Evolutionary conservation across 108 stramenopile species (phyloP).

Genomic region (Cyclotella sp.): DNA sequence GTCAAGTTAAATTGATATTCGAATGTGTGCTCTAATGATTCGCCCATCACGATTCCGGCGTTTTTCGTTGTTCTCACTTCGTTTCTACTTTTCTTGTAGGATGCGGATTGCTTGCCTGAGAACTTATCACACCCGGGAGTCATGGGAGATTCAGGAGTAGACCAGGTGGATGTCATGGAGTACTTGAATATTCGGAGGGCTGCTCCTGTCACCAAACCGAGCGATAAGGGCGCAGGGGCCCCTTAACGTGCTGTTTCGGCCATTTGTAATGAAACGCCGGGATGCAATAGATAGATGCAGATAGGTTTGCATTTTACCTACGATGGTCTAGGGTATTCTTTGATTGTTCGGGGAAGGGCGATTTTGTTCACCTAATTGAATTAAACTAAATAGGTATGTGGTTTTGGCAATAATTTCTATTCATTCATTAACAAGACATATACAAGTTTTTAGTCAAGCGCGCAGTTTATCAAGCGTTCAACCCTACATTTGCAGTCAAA

Average conservation of each 20-base stretch:
- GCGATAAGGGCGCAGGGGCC: constrained; percentile 1
- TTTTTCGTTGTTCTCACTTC: not conserved
- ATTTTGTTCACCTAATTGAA: too few species aligned
- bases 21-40: not conserved
- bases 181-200: constrained; percentile 54
- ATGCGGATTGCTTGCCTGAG: constrained; percentile 54
- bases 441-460: too few species aligned
- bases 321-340: too few species aligned
- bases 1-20: too few species aligned
- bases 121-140: constrained; percentile 47
- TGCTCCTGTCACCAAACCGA: constrained; percentile 25
- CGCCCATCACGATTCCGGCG: not conserved
- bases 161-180: constrained; percentile 55
- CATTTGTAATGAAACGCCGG: not conserved
- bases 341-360: too few species aligned
- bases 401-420: too few species aligned
- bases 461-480: too few species aligned
- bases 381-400: too few species aligned
- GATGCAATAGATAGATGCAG: not conserved
- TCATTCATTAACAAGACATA: too few species aligned
- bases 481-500: too few species aligned
- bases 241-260: not conserved
- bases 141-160: constrained; percentile 49
- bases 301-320: too few species aligned
- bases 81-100: not conserved